phyloP scores from a whole-genome alignment of 805 yeast species.

The Jamesozyma spencerorum region DNA sequence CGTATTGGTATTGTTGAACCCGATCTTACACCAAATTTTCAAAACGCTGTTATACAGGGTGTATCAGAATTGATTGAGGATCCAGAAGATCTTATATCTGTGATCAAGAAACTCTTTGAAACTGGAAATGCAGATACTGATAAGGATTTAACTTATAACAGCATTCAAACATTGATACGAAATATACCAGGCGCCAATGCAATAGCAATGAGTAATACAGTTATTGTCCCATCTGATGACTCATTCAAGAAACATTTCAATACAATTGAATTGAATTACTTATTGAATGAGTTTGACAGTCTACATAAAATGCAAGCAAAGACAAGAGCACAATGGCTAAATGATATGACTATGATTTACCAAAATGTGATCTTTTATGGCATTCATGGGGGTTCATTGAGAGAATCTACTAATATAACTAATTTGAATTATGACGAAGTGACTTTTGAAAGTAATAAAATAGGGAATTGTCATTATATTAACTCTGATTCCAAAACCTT shows the following conservation, averaged over 20 bases:
- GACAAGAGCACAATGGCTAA: slow-evolving; percentile 13
- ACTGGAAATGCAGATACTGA: not conserved
- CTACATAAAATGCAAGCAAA: slow-evolving; percentile 6
- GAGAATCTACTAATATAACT: slow-evolving; percentile 2
- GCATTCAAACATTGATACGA: not conserved
- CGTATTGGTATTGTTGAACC: slow-evolving; percentile 39
- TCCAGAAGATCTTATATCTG: slow-evolving; percentile 31
- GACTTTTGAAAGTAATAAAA: slow-evolving; percentile 15
- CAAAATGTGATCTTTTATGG: slow-evolving; percentile 34
- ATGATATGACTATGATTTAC: slow-evolving; percentile 12
- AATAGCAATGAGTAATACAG: slow-evolving; percentile 29
- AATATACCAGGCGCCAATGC: not conserved
- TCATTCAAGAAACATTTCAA: slow-evolving; percentile 28
- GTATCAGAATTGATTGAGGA: slow-evolving; percentile 38
- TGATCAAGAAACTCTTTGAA: slow-evolving; percentile 7
- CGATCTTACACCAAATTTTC: slow-evolving; percentile 51
- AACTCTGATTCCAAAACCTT: slow-evolving; percentile 30
- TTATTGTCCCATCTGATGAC: slow-evolving; percentile 39
- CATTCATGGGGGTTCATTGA: slow-evolving; percentile 37
- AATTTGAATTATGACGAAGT: slow-evolving; percentile 19
- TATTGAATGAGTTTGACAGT: slow-evolving; percentile 20
- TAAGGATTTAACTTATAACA: not conserved
- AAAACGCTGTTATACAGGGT: slow-evolving; percentile 60
- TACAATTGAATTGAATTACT: slow-evolving; percentile 39
- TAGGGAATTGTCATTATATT: slow-evolving; percentile 31